Base-by-base conservation (phyloP, 2,329 filamentous ascomycete species). In the Phaeoacremonium minimum region DNA sequence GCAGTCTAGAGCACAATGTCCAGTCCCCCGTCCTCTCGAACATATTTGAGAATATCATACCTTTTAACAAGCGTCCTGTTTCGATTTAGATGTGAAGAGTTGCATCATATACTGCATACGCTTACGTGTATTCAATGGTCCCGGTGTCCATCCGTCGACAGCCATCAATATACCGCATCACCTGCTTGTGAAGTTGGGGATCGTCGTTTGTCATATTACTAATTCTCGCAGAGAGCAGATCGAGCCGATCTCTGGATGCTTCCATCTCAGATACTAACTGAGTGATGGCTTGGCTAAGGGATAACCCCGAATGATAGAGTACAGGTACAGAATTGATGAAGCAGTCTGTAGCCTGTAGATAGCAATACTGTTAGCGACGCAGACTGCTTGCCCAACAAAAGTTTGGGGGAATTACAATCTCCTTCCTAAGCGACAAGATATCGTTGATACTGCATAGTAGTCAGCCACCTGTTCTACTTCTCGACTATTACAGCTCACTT, bases 51-150 rank as follows among this genome's bases (percentile, higher is more conserved):
- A 14, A 63, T 38, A 17, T 46, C 52, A 39, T 63, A 61, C 26
- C 60, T 48, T 15, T 26, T 26, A n/a, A 26, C 22, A 9, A 26
- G 22, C 9, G 22, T 26, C n/a, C 22, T 26, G 22, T 13, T 18
- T 30, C 35, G 19, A 30, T 13, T n/a, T 15, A 41, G 14, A 17
- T 15, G 26, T 8, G 12, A 2, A 18, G 15, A 26, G 22, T n/a
- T 26, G 9, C 11, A 16, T 18, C 4, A 13, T 7, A 17, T 15
- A 17, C 16, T 19, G 13, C 16, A 18, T n/a, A 32, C 28, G 46
- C 58, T 32, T 36, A 60, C 58, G 53, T 56, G 43, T 59, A 62
- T 31, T 53, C 44, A 3, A 61, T 40, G 8, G 49, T 51, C 11
- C 58, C 60, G 1, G 51, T 60, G 9, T 54, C 51, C 33, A 58